Percentiles rank a stretch among this genome's conserved stretches.
Conservation (phyloP, 1,284 basidiomycete species). For the Rhodotorula sp. region DNA sequence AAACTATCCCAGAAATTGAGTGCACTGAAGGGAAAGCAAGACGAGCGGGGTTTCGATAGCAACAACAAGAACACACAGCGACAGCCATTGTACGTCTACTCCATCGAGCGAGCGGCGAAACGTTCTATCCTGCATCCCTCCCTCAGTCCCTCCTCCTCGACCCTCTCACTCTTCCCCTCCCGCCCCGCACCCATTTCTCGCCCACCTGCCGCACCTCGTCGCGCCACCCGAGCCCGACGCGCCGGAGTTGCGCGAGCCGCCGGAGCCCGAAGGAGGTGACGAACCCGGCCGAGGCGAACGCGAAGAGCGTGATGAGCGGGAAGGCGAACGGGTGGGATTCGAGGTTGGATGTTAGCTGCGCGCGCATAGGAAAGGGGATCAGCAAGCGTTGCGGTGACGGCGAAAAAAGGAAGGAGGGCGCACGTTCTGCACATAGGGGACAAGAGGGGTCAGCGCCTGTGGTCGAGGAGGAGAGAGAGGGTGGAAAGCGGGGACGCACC, state of each 20-base stretch:
- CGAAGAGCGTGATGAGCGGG: slow-evolving; percentile 48
- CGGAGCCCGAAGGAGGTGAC: slow-evolving; percentile 49
- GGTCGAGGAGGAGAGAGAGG: neutral
- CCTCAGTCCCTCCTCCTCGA: slow-evolving; percentile 12
- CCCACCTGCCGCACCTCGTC: slow-evolving; percentile 19
- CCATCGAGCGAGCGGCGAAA: neutral
- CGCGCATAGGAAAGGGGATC: neutral
- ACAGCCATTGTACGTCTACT: neutral
- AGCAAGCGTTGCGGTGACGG: rapidly evolving
- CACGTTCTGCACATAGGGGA: slow-evolving; percentile 7
- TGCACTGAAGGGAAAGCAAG: too few species aligned
- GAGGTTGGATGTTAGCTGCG: slow-evolving; percentile 47
- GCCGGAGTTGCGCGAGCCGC: slow-evolving; percentile 33
- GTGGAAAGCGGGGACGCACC: slow-evolving; percentile 50
- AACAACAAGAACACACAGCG: neutral
- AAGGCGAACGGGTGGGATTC: slow-evolving; percentile 54
- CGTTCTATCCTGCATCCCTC: neutral
- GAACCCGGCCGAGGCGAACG: slow-evolving; percentile 47
- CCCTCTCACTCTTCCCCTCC: neutral
- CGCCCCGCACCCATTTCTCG: slow-evolving; percentile 19
- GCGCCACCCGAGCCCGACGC: slow-evolving; percentile 40
- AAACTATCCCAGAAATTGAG: too few species aligned
- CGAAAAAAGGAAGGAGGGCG: neutral
- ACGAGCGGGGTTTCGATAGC: too few species aligned
- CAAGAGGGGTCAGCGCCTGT: too few species aligned